phyloP scores from a whole-genome alignment of 139 green algal species.

The Chlorella sp. region DNA sequence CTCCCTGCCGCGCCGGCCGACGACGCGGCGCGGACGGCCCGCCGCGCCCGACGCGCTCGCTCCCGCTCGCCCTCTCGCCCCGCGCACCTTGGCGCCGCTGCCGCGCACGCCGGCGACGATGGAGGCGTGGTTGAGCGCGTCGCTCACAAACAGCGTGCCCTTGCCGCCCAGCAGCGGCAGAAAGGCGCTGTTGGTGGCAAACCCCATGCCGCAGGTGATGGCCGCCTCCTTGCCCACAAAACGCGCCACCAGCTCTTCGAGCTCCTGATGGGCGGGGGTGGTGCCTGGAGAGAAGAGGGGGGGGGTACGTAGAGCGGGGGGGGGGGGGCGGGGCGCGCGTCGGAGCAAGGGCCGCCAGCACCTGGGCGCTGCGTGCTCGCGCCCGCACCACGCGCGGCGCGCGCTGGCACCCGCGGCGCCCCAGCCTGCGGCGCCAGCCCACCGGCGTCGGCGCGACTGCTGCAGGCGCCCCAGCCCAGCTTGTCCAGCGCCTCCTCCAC shows the following conservation, averaged over 20 bases:
- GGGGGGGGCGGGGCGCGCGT: no score
- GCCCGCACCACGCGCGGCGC: no score
- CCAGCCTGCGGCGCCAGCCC: no score
- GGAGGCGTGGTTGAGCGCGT: conserved; percentile 95
- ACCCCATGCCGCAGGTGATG: conserved; percentile 98
- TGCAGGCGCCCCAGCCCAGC: conserved; percentile 69
- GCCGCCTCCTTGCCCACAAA: conserved; percentile 90
- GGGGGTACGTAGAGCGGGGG: no score
- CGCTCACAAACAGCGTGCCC: conserved; percentile 91
- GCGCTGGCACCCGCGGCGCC: no score
- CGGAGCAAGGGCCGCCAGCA: no score
- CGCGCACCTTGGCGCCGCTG: conserved; percentile 79
- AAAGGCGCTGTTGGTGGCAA: conserved; percentile 94
- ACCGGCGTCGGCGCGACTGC: conserved; percentile 62
- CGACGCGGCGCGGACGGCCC: no score
- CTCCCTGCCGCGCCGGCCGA: no score
- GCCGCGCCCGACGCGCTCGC: no score
- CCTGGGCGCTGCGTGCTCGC: no score
- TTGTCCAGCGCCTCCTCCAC: conserved; percentile 70
- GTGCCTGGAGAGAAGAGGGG: conserved; percentile 67
- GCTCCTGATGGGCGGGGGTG: conserved; percentile 70
- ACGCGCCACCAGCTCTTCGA: conserved; percentile 83
- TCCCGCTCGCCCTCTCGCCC: no score
- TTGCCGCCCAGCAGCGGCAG: conserved; percentile 86
- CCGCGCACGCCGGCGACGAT: conserved; percentile 89